Evolutionary conservation across 1,284 basidiomycete species (phyloP), one percentile per base, ranked within the genome.

Genomic region (Sporisorium iseilematis-ciliati): DNA sequence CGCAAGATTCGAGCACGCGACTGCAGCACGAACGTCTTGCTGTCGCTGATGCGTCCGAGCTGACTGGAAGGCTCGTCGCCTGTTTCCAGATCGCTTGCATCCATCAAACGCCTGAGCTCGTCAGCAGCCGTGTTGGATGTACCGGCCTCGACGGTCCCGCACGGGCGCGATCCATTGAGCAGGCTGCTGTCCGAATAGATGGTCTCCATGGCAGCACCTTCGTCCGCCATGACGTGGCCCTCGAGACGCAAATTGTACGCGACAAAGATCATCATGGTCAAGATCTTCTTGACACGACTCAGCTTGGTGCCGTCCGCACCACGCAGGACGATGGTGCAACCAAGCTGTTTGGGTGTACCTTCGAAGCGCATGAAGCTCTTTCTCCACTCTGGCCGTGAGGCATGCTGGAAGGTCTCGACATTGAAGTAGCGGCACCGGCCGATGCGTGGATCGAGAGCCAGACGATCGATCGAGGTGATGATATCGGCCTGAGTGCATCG

Each of bases 291-390:
- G 84, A 99, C 89, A 45, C 91, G 91, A 56, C 89, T 89, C 59
- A 99, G 87, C 1, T 90, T 92, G 41, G 91, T 90, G 63, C 92
- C 88, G 81, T 94, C 90, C 11, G 90, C 95, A n/a, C 97, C 97
- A 46, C 97, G 90, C 26, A 99, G 86, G 29, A 99, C 89, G 75
- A 99, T 91, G 0, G 95, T 98, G 77, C 95, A 97, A 0, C 95
- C 95, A 88, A 94, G 92, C 76, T 96, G 93, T 57, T 90, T 90
- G 80, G 90, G 92, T 80, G 94, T 96, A 0, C 96, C 97, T 49
- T 81, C 80, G 82, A 99, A 97, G 2, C 96, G 91, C 93, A 99
- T 95, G 82, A 95, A 92, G 0, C 95, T 94, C 88, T 99, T 99
- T 60, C 96, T 89, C 42, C 90, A 89, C 16, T 93, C 94, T 8